Base-by-base conservation (phyloP, 2,329 filamentous ascomycete genomes). In the Paradendryphiella salina region DNA sequence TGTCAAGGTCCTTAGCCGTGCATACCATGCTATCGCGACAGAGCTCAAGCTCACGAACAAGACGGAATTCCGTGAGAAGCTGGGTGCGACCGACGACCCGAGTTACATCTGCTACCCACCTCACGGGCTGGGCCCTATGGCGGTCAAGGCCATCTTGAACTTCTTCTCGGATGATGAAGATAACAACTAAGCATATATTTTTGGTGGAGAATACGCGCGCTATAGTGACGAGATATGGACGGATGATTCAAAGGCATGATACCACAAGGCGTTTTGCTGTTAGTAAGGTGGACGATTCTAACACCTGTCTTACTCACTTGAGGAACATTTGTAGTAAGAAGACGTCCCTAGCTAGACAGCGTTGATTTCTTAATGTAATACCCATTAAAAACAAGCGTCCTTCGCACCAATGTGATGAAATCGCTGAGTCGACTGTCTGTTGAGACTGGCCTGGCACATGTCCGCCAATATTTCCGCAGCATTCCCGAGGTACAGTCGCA, bases 41-140 rank as follows among this genome's bases (percentile, higher is more conserved):
- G 90, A 92, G 70, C 84, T 96, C 61, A 87, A 88, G 61, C 80
- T 96, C 58, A 87, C 86, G 37, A 85, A 88, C 69, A 96, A 96
- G 83, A 87, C 84, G 46, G 90, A 92, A 71, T 96, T 96, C 78
- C 81, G 92, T 54, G 87, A 89, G 77, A 96, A 96, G 80, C 84
- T 96, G 71, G 92, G 92, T 45, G 89, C 89, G 4, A 78, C 84
- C 50, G 90, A 92, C 54, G 91, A 96, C 66, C 85, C 88, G 39
- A 85, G 93, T 21, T 96, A 90, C 74, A 90, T 96, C 60, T 91
- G 89, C 69, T 96, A 96, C 74, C 92, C 92, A 33, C 86, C 88
- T 50, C 86, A 91, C 66, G 91, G 92, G 6, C 80, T 96, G 21
- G 90, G 90, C 1, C 85, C 92, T 37, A 84, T 86, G 56, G 92